Evolutionary conservation across 495 filamentous ascomycete genomes (phyloP).

Genomic region (Pseudoneurospora amorphoporcata): DNA sequence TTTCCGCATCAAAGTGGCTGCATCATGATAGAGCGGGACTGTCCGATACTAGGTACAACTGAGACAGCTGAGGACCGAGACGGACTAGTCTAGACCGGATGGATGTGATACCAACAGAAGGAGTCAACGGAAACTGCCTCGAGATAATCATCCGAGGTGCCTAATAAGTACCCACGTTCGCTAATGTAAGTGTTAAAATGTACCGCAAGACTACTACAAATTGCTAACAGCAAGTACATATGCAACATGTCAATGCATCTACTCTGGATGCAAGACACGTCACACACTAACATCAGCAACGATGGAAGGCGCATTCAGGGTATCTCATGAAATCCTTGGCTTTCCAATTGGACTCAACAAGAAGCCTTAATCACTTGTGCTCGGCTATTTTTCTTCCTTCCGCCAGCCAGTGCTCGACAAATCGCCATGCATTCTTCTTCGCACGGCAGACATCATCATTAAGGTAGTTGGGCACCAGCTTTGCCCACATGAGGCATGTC

Average conservation of each 20-base stretch:
- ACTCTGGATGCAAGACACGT: background rate
- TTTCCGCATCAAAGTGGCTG: background rate
- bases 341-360: background rate
- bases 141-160: background rate
- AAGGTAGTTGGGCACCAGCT: background rate
- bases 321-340: too few relatives aligned
- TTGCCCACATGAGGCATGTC: background rate
- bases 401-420: background rate
- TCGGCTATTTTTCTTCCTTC: background rate
- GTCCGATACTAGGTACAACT: background rate
- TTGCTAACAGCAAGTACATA: background rate
- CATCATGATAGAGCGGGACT: background rate
- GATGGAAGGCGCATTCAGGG: background rate
- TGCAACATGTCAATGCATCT: background rate
- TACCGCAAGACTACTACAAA: background rate
- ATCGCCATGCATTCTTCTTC: background rate
- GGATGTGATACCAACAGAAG: background rate
- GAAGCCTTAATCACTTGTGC: background rate
- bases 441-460: background rate
- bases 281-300: background rate
- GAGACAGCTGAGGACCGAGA: background rate
- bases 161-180: background rate
- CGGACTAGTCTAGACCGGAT: background rate
- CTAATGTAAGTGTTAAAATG: background rate
- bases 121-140: background rate